phyloP scores from a whole-genome alignment of 305 asterid genomes.

The Fraxinus platypoda region DNA sequence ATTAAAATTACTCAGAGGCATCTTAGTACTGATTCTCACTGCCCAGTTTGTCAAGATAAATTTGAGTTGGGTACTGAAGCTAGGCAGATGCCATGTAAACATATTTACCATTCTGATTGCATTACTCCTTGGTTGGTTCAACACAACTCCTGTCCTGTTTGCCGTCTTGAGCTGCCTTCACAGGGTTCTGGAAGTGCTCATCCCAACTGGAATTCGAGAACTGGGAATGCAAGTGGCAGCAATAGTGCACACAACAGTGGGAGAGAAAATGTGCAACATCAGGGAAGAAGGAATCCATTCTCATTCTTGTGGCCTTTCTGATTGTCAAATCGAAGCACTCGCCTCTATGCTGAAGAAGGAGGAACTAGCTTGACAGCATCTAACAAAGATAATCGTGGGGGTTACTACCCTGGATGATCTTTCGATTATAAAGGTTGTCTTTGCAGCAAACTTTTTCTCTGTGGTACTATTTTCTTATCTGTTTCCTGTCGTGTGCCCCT shows the following conservation, averaged over 20 bases:
- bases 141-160: constrained; percentile 55
- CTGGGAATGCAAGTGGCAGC: constrained; percentile 11
- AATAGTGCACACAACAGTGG: constrained; percentile 14
- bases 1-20: constrained; percentile 43
- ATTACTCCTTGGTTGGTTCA: constrained; percentile 55
- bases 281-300: constrained; percentile 12
- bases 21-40: constrained; percentile 47
- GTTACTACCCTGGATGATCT: constrained; percentile 27
- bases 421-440: constrained; percentile 25
- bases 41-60: constrained; percentile 53
- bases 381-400: constrained; percentile 23
- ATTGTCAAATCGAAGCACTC: background rate
- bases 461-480: background rate
- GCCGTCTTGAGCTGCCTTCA: constrained; percentile 52
- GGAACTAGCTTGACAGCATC: constrained; percentile 28
- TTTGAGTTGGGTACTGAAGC: constrained; percentile 47
- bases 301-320: constrained; percentile 18
- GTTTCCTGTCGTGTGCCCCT: constrained; percentile 19
- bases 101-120: constrained; percentile 53
- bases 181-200: constrained; percentile 34
- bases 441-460: constrained; percentile 8
- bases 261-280: background rate
- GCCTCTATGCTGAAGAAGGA: constrained; percentile 24
- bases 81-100: constrained; percentile 52
- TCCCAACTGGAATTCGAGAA: constrained; percentile 25